phyloP scores from a whole-genome alignment of 768 basidiomycete genomes.

The Trametes punicea region DNA sequence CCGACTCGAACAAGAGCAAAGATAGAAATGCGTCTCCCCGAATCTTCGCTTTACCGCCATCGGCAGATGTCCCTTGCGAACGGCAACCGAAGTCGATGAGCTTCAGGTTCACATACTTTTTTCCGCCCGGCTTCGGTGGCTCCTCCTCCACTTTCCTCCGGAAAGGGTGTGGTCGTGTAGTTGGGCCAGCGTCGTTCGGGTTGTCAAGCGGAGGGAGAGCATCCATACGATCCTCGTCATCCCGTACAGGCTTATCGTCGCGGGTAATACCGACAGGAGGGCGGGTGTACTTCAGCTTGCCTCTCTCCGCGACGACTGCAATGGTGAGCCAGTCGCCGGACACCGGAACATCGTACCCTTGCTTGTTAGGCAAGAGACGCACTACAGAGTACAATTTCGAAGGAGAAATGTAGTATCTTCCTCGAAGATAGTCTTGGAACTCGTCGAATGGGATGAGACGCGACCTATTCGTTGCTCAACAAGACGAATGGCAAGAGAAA shows the following conservation, averaged over 20 bases:
- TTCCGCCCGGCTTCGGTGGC: constrained; percentile 48
- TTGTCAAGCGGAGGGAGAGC: constrained; percentile 20
- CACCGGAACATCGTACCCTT: constrained; percentile 88
- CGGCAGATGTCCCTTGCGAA: constrained; percentile 46
- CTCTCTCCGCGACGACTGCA: constrained; percentile 90
- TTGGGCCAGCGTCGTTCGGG: constrained; percentile 3
- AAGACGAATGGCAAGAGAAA: not conserved
- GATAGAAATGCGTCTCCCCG: constrained; percentile 83
- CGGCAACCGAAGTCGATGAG: constrained; percentile 77
- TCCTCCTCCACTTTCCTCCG: constrained; percentile 34
- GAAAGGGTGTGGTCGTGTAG: constrained; percentile 3
- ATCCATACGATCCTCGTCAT: constrained; percentile 24
- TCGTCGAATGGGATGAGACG: constrained; percentile 72
- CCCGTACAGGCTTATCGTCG: constrained; percentile 38
- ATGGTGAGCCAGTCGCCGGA: constrained; percentile 94
- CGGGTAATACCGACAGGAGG: constrained; percentile 56
- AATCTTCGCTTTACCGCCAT: constrained; percentile 53
- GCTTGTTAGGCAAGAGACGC: constrained; percentile 70
- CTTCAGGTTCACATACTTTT: constrained; percentile 85
- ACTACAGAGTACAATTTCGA: constrained; percentile 86
- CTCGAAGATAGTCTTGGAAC: constrained; percentile 75
- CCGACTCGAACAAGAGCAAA: constrained; percentile 86
- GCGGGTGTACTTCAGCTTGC: constrained; percentile 68
- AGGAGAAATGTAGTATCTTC: constrained; percentile 85
- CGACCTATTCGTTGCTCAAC: constrained; percentile 43